Evolutionary conservation across 1,139 yeast species (phyloP), one percentile per base, ranked within the genome.

Genomic region (Yamadazyma jaroonii): DNA sequence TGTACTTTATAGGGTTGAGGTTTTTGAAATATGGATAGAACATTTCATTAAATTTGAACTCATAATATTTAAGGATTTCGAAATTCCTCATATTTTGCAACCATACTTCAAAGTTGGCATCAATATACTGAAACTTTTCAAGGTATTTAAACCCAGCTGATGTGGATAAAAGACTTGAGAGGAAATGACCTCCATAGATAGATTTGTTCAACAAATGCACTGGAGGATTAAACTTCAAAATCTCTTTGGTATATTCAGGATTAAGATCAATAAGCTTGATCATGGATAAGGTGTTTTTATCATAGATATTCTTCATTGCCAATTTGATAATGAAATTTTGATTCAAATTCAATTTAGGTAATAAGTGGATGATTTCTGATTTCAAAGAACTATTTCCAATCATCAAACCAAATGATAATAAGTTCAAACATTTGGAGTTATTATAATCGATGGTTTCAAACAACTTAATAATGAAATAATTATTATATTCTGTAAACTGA

Each of bases 381-480:
- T 46, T 44, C 21, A 86, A 65, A 4, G 68, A 64, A 23, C 58
- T 57, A 39, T 79, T 74, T 1, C 83, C 74, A 1, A 82, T 71
- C 21, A 77, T 74, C 38, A 89, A 61, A 1, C 85, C 77, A 52
- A 85, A 85, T 10, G 76, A 67, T 34, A 90, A 62, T 3, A 90
- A 65, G 12, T 81, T 73, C 33, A 92, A 64, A 28, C 88, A 70
- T 48, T 82, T 95, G 2, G 85, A 80, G 25, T 81, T 20, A 2
- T 68, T 62, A 46, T 81, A 81, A 46, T 84, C 83, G 56, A 89
- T 61, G 35, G 78, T 76, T 31, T 75, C 73, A 43, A 90, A 67
- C 23, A 85, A 69, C 3, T 75, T 56, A 25, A 75, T 60, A 14
- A 85, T 62, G 37, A 89, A 66, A 47, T 77, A 84, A 39, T 79